phyloP scores from a whole-genome alignment of 768 basidiomycete species.

The Kwoniella europaea region DNA sequence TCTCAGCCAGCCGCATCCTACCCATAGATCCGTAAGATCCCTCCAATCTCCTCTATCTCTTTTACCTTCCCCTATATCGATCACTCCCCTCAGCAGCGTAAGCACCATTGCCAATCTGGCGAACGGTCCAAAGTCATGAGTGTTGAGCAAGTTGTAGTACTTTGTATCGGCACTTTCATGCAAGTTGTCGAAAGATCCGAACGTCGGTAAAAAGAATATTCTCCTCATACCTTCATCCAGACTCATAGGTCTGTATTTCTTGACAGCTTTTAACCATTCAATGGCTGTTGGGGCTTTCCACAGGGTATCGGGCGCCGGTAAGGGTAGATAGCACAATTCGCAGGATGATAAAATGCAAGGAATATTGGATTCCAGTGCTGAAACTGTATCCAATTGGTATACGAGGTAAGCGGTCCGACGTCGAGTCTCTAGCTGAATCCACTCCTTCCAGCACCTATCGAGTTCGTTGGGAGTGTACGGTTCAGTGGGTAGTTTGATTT shows the following conservation, averaged over 20 bases:
- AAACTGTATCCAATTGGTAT: constrained; percentile 59
- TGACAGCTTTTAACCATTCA: constrained; percentile 54
- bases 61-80: constrained; percentile 59
- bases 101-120: constrained; percentile 56
- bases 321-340: constrained; percentile 56
- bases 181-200: constrained; percentile 44
- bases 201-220: constrained; percentile 52
- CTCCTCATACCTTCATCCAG: constrained; percentile 54
- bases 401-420: constrained; percentile 58
- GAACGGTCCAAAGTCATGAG: constrained; percentile 57
- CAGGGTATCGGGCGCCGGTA: constrained; percentile 58
- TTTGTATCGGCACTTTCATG: constrained; percentile 48
- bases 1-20: constrained; percentile 41
- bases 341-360: constrained; percentile 48
- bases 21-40: constrained; percentile 53
- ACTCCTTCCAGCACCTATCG: constrained; percentile 57
- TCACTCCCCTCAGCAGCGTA: constrained; percentile 56
- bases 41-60: constrained; percentile 52
- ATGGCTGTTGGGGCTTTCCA: constrained; percentile 57
- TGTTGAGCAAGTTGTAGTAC: constrained; percentile 47
- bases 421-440: constrained; percentile 58
- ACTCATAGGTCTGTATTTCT: constrained; percentile 47
- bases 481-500: constrained; percentile 31
- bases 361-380: constrained; percentile 57
- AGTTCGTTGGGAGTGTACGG: constrained; percentile 50